Evolutionary conservation across 345 rosid species (phyloP).

Genomic region (Raphanus raphanistrum): DNA sequence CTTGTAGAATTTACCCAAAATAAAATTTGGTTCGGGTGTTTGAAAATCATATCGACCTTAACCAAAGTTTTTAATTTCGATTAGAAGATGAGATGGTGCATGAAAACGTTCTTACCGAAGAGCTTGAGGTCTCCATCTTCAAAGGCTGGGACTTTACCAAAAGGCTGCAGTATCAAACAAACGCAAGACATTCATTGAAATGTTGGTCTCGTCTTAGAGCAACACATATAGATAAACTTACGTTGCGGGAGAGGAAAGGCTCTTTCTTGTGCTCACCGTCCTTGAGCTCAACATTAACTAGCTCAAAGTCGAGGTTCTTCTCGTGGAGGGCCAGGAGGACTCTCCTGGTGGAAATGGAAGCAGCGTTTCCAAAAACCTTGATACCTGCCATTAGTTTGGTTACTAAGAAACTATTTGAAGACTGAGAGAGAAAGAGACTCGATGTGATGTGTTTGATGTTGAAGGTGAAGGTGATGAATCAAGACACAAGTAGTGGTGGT

Average conservation of each 20-base stretch:
- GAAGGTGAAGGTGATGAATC: conserved; percentile 31
- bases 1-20: background rate
- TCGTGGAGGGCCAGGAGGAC: conserved; percentile 42
- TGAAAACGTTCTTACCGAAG: conserved; percentile 49
- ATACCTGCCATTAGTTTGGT: conserved; percentile 28
- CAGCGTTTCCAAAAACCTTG: conserved; percentile 35
- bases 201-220: background rate
- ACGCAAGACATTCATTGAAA: background rate
- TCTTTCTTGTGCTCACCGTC: conserved; percentile 40
- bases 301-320: conserved; percentile 42
- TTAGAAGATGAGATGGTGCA: background rate
- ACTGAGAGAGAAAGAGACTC: background rate
- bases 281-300: conserved; percentile 31
- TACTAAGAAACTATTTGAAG: background rate
- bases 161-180: conserved; percentile 53
- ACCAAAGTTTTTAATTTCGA: background rate
- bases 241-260: conserved; percentile 41
- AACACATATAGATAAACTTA: conserved; percentile 8
- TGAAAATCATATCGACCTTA: background rate
- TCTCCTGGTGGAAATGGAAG: conserved; percentile 34
- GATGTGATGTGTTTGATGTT: conserved; percentile 24
- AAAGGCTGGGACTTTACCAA: conserved; percentile 73
- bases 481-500: conserved; percentile 25
- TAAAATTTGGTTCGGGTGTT: background rate
- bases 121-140: conserved; percentile 75